A percentile compares a stretch with the other conserved stretches of the same genome.
Conservation (phyloP, 139 green algal species). For the Chlorella sp. region DNA sequence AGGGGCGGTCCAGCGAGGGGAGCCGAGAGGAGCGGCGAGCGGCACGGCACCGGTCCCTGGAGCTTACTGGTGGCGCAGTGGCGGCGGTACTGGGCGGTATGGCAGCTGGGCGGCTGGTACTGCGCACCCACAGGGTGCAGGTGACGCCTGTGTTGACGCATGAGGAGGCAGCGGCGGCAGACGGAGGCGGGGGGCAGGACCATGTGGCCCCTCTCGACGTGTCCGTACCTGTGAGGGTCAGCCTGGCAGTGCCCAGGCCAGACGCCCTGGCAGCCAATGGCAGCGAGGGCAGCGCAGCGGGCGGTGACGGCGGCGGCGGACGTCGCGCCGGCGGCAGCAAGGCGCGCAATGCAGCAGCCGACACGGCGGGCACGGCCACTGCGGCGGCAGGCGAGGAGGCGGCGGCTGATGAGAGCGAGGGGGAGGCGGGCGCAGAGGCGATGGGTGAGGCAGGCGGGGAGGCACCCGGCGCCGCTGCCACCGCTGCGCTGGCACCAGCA, state of each 20-base stretch:
- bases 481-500: not conserved
- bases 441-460: not conserved
- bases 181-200: not conserved
- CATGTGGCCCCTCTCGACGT: not conserved
- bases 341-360: not conserved
- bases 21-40: not conserved
- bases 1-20: not conserved
- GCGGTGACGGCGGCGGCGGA: not conserved
- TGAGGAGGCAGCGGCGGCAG: not conserved
- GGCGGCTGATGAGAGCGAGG: not conserved
- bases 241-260: not conserved
- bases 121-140: not conserved
- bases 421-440: not conserved
- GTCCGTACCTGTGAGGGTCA: not conserved
- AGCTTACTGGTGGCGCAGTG: not conserved
- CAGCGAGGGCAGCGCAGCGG: conserved; percentile 24
- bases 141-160: not conserved
- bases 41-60: not conserved
- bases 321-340: not conserved
- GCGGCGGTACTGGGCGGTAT: conserved; percentile 13
- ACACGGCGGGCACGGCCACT: too few relatives aligned
- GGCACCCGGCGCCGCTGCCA: not conserved
- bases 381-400: not conserved
- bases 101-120: conserved; percentile 2
- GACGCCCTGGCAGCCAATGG: not conserved